Base-by-base conservation (phyloP, 768 basidiomycete species). In the Panus rudis region DNA sequence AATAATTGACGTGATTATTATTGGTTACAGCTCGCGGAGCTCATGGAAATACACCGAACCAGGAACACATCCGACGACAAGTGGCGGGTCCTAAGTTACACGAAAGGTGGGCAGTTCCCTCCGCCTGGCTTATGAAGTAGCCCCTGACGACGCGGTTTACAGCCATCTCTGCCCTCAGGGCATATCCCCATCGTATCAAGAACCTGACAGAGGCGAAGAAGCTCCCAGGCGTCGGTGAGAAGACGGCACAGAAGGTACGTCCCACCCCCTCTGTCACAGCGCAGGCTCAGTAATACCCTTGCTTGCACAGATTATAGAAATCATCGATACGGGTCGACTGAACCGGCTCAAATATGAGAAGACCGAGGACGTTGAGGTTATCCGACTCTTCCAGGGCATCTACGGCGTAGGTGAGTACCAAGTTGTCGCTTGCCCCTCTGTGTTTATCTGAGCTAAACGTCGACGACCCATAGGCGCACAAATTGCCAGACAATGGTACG, bases 391-490 rank as follows among this genome's bases (percentile, higher is more conserved):
- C 55, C 74, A 76, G 42, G 84, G 86, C 6, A 83, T 96, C 32
- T 93, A 93, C 53, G 90, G 87, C 24, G 88, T 92, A 45, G 92
- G 90, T 79, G 47, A 47, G 81, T 63, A 43, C 37, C 14, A 6
- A 25, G 40, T 25, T 22, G 5, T 23, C 12, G 5, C 20, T 30
- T 27, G 20, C 38, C 34, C 20, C 7, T 38, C 22, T n/a, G 26
- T 12, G 20, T 21, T 31, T 19, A 43, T 33, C 30, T 47, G 46
- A 19, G n/a, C 11, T 13, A 21, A 35, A 35, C 25, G 27, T 16
- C 23, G 2, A 24, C 19, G 10, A 12, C 21, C n/a, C 22, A 16
- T 41, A 86, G 85, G 91, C 11, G 73, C 69, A 42, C 62, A 66
- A 8, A 82, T 70, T 32, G 88, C 92, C 2, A 72, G 71, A 46